These are phyloP conservation scores for Podaxis sp. DNA, from an alignment of 768 basidiomycete genomes.

Conservation along the genomic window DNA sequence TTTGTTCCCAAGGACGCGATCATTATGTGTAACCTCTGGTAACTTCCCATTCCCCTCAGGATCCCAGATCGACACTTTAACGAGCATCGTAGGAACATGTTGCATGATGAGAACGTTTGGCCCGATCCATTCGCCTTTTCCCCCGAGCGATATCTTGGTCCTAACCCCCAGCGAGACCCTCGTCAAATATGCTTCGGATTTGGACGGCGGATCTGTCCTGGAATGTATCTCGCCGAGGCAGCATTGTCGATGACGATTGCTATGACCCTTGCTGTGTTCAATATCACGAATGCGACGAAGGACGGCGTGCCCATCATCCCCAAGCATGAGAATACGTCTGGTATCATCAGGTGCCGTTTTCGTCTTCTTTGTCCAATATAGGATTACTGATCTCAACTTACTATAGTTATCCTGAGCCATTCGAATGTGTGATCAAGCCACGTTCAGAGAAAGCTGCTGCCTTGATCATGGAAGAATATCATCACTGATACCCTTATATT, in stretches of 20 bases:
- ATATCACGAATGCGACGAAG: conserved; percentile 41
- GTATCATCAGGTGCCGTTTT: conserved; percentile 40
- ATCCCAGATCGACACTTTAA: neutral
- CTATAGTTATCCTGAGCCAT: conserved; percentile 28
- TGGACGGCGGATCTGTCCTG: conserved; percentile 46
- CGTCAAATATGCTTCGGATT: conserved; percentile 43
- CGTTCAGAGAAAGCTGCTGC: conserved; percentile 25
- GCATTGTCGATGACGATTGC: conserved; percentile 44
- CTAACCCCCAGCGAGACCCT: conserved; percentile 38
- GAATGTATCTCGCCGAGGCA: conserved; percentile 50
- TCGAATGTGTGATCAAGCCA: conserved; percentile 27
- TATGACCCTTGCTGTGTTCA: conserved; percentile 45
- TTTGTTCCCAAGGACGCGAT: conserved; percentile 48
- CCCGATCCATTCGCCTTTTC: conserved; percentile 48
- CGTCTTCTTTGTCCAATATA: neutral
- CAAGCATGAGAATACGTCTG: conserved; percentile 41
- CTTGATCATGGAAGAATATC: conserved; percentile 23
- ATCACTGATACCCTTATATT: neutral
- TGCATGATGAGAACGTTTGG: conserved; percentile 47
- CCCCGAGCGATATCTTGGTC: conserved; percentile 43
- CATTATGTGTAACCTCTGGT: conserved; percentile 49
- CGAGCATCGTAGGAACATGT: conserved; percentile 41
- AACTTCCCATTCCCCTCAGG: conserved; percentile 1
- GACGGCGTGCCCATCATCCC: conserved; percentile 46
- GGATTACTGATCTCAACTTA: neutral